phyloP scores from a whole-genome alignment of 208 protist species.

The Leishmania arabica region DNA sequence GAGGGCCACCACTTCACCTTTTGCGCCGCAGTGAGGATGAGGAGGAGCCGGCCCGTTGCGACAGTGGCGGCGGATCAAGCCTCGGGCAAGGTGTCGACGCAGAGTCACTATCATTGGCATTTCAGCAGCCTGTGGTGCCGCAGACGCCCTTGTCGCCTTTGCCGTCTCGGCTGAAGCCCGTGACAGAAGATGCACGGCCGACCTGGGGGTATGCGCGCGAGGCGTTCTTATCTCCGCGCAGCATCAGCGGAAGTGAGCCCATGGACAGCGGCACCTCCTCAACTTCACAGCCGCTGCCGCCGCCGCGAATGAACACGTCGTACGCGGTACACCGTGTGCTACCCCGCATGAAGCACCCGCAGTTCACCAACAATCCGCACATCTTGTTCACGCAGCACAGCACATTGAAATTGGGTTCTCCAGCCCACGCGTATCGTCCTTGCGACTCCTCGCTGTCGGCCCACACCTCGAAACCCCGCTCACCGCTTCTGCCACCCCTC shows the following conservation, averaged over 20 bases:
- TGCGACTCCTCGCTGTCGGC: background rate
- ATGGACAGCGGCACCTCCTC: background rate
- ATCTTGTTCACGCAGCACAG: background rate
- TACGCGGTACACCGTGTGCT: constrained; percentile 34
- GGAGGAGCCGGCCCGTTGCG: too few species aligned
- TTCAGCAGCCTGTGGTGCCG: background rate
- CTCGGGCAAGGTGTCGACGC: background rate
- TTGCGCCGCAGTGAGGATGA: background rate
- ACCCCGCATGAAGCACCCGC: constrained; percentile 15
- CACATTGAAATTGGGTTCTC: background rate
- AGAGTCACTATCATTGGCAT: background rate
- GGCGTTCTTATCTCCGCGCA: background rate
- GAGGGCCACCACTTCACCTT: background rate
- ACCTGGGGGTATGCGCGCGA: background rate
- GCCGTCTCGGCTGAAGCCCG: background rate
- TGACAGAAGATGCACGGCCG: background rate
- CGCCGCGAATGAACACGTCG: background rate
- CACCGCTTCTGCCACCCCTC: background rate
- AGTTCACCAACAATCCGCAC: constrained; percentile 13
- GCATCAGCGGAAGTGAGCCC: background rate
- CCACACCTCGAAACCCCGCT: too few species aligned
- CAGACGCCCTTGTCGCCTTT: background rate
- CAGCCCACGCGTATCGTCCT: background rate
- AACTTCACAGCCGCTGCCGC: background rate
- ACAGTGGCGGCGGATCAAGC: background rate